These are phyloP conservation scores for Grosmannia huntii DNA, from an alignment of 2,329 filamentous ascomycete genomes.

Conservation along the genomic window DNA sequence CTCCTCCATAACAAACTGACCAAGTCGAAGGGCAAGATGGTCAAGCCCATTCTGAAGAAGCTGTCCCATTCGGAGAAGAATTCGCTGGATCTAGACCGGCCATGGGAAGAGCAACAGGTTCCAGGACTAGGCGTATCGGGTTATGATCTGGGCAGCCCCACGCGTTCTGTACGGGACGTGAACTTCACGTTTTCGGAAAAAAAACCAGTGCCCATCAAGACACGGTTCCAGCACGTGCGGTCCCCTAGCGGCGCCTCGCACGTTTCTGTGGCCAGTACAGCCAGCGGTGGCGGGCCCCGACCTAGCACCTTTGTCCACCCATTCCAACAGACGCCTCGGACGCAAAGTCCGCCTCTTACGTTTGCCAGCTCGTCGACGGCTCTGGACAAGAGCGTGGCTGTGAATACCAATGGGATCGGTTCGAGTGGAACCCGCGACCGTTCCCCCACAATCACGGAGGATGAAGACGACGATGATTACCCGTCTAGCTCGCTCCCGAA, in stretches of 20 bases:
- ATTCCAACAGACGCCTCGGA: slow-evolving; percentile 50
- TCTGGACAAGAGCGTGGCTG: slow-evolving; percentile 25
- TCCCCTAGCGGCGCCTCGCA: slow-evolving; percentile 47
- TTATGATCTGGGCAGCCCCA: slow-evolving; percentile 15
- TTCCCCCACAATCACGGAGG: slow-evolving; percentile 42
- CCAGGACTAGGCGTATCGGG: slow-evolving; percentile 23
- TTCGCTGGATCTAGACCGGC: slow-evolving; percentile 48
- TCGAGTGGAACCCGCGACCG: slow-evolving; percentile 30
- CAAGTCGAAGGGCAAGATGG: slow-evolving; percentile 35
- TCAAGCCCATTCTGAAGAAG: slow-evolving; percentile 53
- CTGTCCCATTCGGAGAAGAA: slow-evolving; percentile 45
- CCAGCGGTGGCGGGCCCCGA: slow-evolving; percentile 36
- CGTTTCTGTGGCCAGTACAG: slow-evolving; percentile 40
- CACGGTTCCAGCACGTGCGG: slow-evolving; percentile 40
- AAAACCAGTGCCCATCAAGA: slow-evolving; percentile 6
- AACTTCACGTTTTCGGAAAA: slow-evolving; percentile 26
- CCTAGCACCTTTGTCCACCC: slow-evolving; percentile 46
- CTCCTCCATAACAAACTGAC: slow-evolving; percentile 24
- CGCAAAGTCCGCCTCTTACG: slow-evolving; percentile 45
- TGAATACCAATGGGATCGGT: slow-evolving; percentile 22
- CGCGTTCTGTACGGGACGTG: slow-evolving; percentile 26
- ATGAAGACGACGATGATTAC: slow-evolving; percentile 28
- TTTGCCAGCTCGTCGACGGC: slow-evolving; percentile 44
- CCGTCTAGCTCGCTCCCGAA: slow-evolving; percentile 4
- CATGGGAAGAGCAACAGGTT: slow-evolving; percentile 41